phyloP scores from a whole-genome alignment of 177 flowering plant species.

The Vitis hybrid region DNA sequence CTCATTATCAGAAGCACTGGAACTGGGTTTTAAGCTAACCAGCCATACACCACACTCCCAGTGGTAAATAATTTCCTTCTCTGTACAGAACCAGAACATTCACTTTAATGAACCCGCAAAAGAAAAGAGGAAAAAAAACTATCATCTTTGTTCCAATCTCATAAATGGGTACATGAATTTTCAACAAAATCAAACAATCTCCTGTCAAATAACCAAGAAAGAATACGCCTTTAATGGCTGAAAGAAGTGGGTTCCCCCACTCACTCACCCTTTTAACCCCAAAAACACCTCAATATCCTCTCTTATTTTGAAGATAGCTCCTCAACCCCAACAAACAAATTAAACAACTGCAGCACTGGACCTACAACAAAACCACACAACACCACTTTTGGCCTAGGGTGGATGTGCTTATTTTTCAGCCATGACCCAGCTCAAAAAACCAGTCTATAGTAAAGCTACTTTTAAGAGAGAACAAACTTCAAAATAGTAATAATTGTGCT shows the following conservation, averaged over 20 bases:
- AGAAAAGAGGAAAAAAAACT: background rate
- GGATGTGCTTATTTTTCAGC: too few relatives aligned
- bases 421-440: too few relatives aligned
- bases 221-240: background rate
- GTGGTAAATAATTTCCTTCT: background rate
- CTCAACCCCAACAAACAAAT: background rate
- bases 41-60: background rate
- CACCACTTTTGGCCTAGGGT: too few relatives aligned
- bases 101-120: constrained; percentile 8
- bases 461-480: background rate
- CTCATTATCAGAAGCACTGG: background rate
- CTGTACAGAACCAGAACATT: constrained; percentile 10
- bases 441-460: background rate
- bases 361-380: too few relatives aligned
- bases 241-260: background rate
- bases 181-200: background rate
- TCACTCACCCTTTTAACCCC: too few relatives aligned
- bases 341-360: too few relatives aligned
- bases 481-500: background rate
- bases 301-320: too few relatives aligned
- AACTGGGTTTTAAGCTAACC: background rate
- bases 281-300: background rate
- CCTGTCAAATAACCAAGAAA: background rate
- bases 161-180: background rate
- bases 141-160: background rate